phyloP scores from a whole-genome alignment of 2,329 filamentous ascomycete species.

The Lasiodiplodia sp. region DNA sequence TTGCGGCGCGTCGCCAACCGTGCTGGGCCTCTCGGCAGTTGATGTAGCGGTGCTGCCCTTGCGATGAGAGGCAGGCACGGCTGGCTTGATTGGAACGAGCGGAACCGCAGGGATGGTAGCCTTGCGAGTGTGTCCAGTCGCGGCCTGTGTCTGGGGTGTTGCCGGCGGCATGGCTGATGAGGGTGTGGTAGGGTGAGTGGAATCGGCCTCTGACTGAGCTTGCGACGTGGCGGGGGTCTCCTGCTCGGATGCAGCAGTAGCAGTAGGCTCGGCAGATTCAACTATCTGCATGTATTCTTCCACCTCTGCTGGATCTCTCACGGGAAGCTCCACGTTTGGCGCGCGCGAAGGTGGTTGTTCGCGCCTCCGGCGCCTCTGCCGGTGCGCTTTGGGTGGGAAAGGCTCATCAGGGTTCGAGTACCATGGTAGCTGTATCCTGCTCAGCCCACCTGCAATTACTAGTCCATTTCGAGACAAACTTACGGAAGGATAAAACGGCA shows the following conservation, averaged over 20 bases:
- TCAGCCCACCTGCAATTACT: background rate
- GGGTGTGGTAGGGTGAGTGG: slow-evolving; percentile 63
- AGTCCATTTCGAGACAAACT: slow-evolving; percentile 34
- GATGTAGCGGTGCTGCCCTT: slow-evolving; percentile 40
- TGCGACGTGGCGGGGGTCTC: slow-evolving; percentile 67
- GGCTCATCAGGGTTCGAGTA: slow-evolving; percentile 62
- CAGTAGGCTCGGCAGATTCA: slow-evolving; percentile 49
- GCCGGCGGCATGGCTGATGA: slow-evolving; percentile 56
- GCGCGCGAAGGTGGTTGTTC: slow-evolving; percentile 48
- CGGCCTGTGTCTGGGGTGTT: slow-evolving; percentile 40
- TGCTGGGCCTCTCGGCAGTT: slow-evolving; percentile 44
- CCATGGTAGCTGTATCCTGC: slow-evolving; percentile 61
- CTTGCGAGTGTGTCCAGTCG: slow-evolving; percentile 50
- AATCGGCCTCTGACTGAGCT: slow-evolving; percentile 63
- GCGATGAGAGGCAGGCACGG: slow-evolving; percentile 40
- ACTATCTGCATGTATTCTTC: slow-evolving; percentile 44
- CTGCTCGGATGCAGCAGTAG: slow-evolving; percentile 54
- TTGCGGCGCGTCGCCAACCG: slow-evolving; percentile 26
- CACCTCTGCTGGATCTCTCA: slow-evolving; percentile 47
- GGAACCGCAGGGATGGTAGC: slow-evolving; percentile 59
- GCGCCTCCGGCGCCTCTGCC: slow-evolving; percentile 54
- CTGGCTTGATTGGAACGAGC: slow-evolving; percentile 57
- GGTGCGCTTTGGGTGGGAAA: slow-evolving; percentile 61
- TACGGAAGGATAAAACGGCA: slow-evolving; percentile 60
- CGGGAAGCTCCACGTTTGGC: slow-evolving; percentile 58